Evolutionary conservation across 805 yeast species (phyloP).

Genomic region (Cyberlindnera veronae): DNA sequence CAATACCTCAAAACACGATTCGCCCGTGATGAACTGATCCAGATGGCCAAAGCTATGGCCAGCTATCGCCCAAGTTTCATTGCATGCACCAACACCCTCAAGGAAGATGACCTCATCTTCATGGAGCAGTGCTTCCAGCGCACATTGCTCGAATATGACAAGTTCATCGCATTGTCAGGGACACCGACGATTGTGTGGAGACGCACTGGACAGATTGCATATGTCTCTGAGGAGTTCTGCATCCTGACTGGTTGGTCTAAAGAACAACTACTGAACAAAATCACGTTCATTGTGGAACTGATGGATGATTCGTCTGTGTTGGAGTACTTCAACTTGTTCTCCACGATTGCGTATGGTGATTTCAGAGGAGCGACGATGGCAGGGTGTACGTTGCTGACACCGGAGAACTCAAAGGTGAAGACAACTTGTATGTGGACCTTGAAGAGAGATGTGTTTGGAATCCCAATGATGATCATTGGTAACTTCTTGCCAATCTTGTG

Average conservation of each 20-base stretch:
- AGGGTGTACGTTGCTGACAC: conserved; percentile 74
- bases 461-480: conserved; percentile 96
- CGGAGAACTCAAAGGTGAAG: conserved; percentile 48
- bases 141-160: conserved; percentile 83
- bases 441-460: conserved; percentile 91
- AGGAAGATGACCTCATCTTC: conserved; percentile 87
- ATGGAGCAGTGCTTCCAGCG: conserved; percentile 97
- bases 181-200: conserved; percentile 97
- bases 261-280: conserved; percentile 60
- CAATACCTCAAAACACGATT: conserved; percentile 71
- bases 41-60: conserved; percentile 86
- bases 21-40: conserved; percentile 62
- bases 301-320: conserved; percentile 85
- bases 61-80: conserved; percentile 89
- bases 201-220: conserved; percentile 91
- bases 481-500: conserved; percentile 77
- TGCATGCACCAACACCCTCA: conserved; percentile 83
- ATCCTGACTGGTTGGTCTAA: conserved; percentile 87
- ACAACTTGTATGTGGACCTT: conserved; percentile 91
- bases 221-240: conserved; percentile 92
- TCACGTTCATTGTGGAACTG: conserved; percentile 72
- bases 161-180: conserved; percentile 77
- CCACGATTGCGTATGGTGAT: conserved; percentile 86
- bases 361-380: conserved; percentile 86
- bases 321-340: conserved; percentile 82